phyloP scores from a whole-genome alignment of 2,329 filamentous ascomycete genomes.

The Diaporthe australafricana region DNA sequence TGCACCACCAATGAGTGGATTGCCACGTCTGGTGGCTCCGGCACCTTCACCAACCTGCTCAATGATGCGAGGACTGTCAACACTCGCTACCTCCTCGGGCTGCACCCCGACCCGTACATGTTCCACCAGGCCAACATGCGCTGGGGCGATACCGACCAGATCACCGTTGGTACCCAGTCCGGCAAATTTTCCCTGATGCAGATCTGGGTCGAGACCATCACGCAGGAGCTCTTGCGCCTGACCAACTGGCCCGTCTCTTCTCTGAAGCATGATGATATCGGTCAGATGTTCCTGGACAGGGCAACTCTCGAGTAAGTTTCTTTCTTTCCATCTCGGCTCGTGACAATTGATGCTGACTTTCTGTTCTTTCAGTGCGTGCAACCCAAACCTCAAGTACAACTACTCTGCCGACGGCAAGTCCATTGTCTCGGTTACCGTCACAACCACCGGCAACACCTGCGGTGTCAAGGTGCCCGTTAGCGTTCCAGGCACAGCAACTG shows the following conservation, averaged over 20 bases:
- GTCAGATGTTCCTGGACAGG: slow-evolving; percentile 62
- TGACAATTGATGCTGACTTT: not conserved
- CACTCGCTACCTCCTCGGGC: slow-evolving; percentile 65
- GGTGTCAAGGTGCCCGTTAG: slow-evolving; percentile 64
- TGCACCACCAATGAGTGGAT: slow-evolving; percentile 72
- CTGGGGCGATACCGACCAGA: slow-evolving; percentile 57
- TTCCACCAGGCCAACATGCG: slow-evolving; percentile 74
- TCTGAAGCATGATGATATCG: slow-evolving; percentile 67
- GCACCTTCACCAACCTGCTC: slow-evolving; percentile 64
- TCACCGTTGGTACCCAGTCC: slow-evolving; percentile 60
- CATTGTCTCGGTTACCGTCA: slow-evolving; percentile 63
- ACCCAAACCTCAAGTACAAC: slow-evolving; percentile 59
- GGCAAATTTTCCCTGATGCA: slow-evolving; percentile 64
- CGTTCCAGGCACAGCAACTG: slow-evolving; percentile 57
- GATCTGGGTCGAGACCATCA: slow-evolving; percentile 66
- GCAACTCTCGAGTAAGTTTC: slow-evolving; percentile 59
- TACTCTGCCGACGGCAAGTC: slow-evolving; percentile 53
- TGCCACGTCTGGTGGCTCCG: slow-evolving; percentile 65
- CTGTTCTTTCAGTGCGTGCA: slow-evolving; percentile 51
- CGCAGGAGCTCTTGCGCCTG: slow-evolving; percentile 65
- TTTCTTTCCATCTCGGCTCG: not conserved
- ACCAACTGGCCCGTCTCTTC: slow-evolving; percentile 62
- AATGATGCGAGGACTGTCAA: slow-evolving; percentile 62
- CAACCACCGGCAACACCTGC: slow-evolving; percentile 62
- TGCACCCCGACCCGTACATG: slow-evolving; percentile 69